Evolutionary conservation across 805 yeast genomes (phyloP).

Genomic region (Osmozyma mogii): DNA sequence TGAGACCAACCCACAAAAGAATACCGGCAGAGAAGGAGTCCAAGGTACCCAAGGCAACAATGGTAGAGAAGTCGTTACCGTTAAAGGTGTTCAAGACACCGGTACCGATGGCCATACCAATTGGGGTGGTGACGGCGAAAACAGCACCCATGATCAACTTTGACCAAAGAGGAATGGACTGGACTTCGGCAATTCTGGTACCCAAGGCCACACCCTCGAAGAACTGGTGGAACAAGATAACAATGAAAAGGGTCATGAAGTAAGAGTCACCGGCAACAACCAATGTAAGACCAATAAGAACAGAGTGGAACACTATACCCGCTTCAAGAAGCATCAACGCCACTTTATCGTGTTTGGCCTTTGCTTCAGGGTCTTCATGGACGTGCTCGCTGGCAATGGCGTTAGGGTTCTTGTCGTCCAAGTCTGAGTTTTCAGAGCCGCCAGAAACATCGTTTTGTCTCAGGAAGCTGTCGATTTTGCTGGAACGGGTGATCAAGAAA

Average conservation of each 20-base stretch:
- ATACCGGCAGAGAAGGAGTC: slow-evolving; percentile 29
- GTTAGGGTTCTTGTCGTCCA: slow-evolving; percentile 1
- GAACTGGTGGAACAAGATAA: slow-evolving; percentile 24
- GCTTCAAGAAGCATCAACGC: slow-evolving; percentile 15
- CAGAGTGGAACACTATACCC: slow-evolving; percentile 26
- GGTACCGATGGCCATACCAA: slow-evolving; percentile 27
- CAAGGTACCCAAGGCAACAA: slow-evolving; percentile 25
- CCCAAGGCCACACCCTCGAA: slow-evolving; percentile 27
- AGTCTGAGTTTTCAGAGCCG: not conserved
- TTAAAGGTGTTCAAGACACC: slow-evolving; percentile 20
- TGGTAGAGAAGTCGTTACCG: slow-evolving; percentile 21
- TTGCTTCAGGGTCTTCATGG: not conserved
- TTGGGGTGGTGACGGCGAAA: slow-evolving; percentile 19
- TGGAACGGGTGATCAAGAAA: slow-evolving; percentile 5
- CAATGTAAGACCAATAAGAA: slow-evolving; percentile 21
- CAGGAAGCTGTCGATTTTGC: too few species aligned
- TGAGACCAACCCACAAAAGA: slow-evolving; percentile 23
- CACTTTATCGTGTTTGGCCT: slow-evolving; percentile 4
- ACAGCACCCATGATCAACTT: slow-evolving; percentile 15
- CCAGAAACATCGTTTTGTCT: too few species aligned
- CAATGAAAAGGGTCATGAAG: slow-evolving; percentile 22
- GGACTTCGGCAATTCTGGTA: slow-evolving; percentile 15
- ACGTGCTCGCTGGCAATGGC: not conserved
- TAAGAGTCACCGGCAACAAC: slow-evolving; percentile 24
- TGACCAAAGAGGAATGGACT: slow-evolving; percentile 3